These are phyloP conservation scores for Suillus subluteus DNA, from an alignment of 768 basidiomycete genomes.

Conservation along the genomic window DNA sequence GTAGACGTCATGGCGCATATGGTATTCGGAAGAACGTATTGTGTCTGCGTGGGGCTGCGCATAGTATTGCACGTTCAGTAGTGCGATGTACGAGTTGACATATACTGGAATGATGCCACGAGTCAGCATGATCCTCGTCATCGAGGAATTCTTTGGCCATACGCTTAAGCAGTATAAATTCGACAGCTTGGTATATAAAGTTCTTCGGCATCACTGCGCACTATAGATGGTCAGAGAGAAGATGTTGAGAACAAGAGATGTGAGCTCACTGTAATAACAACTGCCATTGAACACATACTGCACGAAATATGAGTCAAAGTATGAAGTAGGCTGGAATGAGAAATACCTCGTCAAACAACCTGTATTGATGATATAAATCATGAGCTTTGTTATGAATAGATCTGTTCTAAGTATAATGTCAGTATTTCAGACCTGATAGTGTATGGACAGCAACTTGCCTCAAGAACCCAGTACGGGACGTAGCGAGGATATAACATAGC, in stretches of 20 bases:
- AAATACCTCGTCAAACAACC: conserved; percentile 7
- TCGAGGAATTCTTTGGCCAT: background rate
- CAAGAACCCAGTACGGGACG: conserved; percentile 1
- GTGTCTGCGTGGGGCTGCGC: too few relatives aligned
- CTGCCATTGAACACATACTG: background rate
- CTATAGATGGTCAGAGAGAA: background rate
- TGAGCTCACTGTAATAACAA: background rate
- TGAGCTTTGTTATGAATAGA: conserved; percentile 1
- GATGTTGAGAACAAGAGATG: background rate
- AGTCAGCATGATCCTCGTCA: background rate
- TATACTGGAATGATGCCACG: background rate
- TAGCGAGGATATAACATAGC: conserved; percentile 1
- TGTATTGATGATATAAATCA: background rate
- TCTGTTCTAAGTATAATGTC: background rate
- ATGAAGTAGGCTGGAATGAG: background rate
- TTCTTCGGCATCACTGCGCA: conserved; percentile 5
- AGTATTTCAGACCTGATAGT: background rate
- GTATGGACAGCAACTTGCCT: background rate
- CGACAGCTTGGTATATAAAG: too few relatives aligned
- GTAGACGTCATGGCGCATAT: background rate
- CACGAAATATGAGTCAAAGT: background rate
- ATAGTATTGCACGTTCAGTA: conserved; percentile 5
- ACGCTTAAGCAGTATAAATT: background rate
- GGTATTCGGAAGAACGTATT: too few relatives aligned
- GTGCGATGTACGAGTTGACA: conserved; percentile 12